phyloP scores from a whole-genome alignment of 768 basidiomycete species.

The Sistotremastrum suecicum region DNA sequence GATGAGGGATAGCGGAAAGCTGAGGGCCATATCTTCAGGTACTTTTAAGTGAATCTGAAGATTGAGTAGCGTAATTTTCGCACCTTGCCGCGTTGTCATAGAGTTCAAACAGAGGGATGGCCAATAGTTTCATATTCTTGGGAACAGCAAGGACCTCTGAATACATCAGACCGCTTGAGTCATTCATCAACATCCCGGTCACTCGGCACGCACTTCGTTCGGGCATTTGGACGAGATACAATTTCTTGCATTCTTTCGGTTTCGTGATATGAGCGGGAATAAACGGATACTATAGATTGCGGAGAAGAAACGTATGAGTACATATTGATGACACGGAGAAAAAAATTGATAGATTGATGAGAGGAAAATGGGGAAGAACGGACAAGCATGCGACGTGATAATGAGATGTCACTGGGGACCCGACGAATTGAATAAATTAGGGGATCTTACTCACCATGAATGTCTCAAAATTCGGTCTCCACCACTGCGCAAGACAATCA shows the following conservation, averaged over 20 bases:
- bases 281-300: conserved; percentile 62
- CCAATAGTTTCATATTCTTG: conserved; percentile 97
- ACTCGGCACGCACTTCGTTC: conserved; percentile 56
- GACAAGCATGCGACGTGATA: conserved; percentile 13
- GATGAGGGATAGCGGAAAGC: conserved; percentile 84
- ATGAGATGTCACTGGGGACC: no score
- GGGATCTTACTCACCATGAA: conserved; percentile 58
- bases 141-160: conserved; percentile 93
- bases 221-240: conserved; percentile 92
- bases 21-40: conserved; percentile 71
- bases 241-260: conserved; percentile 96
- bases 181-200: neutral
- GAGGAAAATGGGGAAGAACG: neutral
- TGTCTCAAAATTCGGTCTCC: conserved; percentile 95
- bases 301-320: neutral
- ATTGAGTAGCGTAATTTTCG: conserved; percentile 7
- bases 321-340: conserved; percentile 3
- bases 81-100: conserved; percentile 93
- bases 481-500: conserved; percentile 97
- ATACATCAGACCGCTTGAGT: neutral
- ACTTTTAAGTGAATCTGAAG: neutral
- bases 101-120: conserved; percentile 90
- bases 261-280: conserved; percentile 92
- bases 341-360: conserved; percentile 1
- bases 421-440: no score